Base-by-base conservation (phyloP, 2,329 filamentous ascomycete species). In the Fusarium sp. region DNA sequence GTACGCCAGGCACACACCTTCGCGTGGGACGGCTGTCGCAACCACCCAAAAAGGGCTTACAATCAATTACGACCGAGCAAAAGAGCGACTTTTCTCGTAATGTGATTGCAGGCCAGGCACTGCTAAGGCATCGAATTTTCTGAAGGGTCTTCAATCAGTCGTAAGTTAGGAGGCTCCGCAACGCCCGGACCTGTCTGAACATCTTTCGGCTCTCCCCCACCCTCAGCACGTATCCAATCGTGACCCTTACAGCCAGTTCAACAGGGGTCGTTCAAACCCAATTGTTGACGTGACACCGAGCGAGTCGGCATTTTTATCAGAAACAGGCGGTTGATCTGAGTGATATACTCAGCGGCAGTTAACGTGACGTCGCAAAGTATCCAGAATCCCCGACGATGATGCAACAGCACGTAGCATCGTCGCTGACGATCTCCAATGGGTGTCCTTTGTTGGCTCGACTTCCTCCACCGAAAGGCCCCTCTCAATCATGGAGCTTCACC, bases 1-100 rank as follows among this genome's bases (percentile, higher is more conserved):
- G 5, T 38, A n/a, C 50, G 71, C 68, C 71, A 71, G 64, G 68
- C 68, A 72, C 39, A 33, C 24, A 7, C 6, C 18, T 20, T 20
- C 34, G 48, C 31, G 33, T 46, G 33, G 49, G 40, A 22, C 43
- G 28, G 50, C 52, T 36, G 10, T 17, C 28, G 20, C 34, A 17
- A 33, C 56, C 64, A 51, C n/a, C 44, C 54, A 64, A 26, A 42
- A 3, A 18, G 6, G n/a, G 26, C 45, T 64, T 34, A 64, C 52
- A 40, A 66, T 42, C 56, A 45, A 64, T 64, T 68, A 63, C 53
- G 14, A 53, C 67, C 49, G 51, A 69, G 50, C 34, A 42, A 20
- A 56, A 50, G 40, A 59, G 66, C 57, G 20, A 51, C 18, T 51
- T 55, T 64, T 63, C 42, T 60, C 62, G 53, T 57, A 70, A 51